Percentiles rank a stretch among this genome's conserved stretches.
Conservation (phyloP, 257 asterid genomes). For the Nyctanthes arbortristis region DNA sequence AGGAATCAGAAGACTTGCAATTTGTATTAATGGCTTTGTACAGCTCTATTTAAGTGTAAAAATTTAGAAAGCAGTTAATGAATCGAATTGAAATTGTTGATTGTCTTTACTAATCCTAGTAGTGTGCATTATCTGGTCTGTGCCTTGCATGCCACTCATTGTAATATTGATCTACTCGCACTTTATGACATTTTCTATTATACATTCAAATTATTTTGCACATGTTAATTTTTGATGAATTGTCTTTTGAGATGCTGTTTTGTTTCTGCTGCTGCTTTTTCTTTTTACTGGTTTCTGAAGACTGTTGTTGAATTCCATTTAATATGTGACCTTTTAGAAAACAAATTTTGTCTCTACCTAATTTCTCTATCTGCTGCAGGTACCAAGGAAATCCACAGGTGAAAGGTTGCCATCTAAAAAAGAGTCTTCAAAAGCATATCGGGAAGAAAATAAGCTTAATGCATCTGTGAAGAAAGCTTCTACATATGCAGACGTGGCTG, state of each 20-base stretch:
- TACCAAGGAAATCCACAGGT: slow-evolving; percentile 72
- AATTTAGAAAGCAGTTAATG: neutral
- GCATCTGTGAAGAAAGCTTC: slow-evolving; percentile 48
- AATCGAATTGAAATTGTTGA: neutral
- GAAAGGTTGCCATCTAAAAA: slow-evolving; percentile 66
- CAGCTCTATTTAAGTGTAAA: neutral
- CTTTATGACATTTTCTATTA: slow-evolving; percentile 1
- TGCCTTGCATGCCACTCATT: neutral
- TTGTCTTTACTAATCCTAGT: neutral
- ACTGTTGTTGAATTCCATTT: slow-evolving; percentile 1
- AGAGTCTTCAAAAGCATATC: slow-evolving; percentile 53
- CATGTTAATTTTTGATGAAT: neutral
- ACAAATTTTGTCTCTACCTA: slow-evolving; percentile 17
- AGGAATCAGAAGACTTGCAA: neutral
- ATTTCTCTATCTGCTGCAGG: slow-evolving; percentile 41
- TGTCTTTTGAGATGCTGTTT: neutral
- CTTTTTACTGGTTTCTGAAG: slow-evolving; percentile 14
- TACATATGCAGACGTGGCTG: slow-evolving; percentile 47
- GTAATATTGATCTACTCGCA: neutral
- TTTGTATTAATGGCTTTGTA: neutral
- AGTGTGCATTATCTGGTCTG: neutral
- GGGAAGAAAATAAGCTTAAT: slow-evolving; percentile 53
- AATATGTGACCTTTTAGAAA: slow-evolving; percentile 16
- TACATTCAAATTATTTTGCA: slow-evolving; percentile 15
- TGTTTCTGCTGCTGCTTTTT: neutral